phyloP scores from a whole-genome alignment of 257 asterid genomes.

The Solanum rostratum region DNA sequence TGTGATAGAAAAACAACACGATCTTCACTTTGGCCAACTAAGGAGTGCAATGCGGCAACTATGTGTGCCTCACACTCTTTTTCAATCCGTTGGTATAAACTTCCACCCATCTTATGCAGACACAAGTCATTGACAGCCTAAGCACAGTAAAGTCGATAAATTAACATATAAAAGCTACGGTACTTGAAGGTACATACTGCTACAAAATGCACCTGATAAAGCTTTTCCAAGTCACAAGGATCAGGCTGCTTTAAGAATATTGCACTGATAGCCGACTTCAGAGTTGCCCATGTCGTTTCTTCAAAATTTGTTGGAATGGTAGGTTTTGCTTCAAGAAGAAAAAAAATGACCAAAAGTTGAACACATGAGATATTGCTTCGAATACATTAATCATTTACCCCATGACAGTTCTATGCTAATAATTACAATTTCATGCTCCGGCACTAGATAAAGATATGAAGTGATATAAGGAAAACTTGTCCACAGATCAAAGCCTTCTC shows the following conservation, averaged over 20 bases:
- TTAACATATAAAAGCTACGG: slow-evolving; percentile 8
- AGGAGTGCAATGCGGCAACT: slow-evolving; percentile 56
- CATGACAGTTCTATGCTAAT: not conserved
- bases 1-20: slow-evolving; percentile 78
- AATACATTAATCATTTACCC: not conserved
- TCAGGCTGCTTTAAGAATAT: slow-evolving; percentile 88
- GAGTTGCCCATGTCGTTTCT: slow-evolving; percentile 86
- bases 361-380: not conserved
- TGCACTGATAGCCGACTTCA: slow-evolving; percentile 82
- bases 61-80: slow-evolving; percentile 78
- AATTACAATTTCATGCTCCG: not conserved
- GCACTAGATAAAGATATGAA: not conserved
- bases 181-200: not conserved
- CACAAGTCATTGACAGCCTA: slow-evolving; percentile 92
- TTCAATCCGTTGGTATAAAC: slow-evolving; percentile 73
- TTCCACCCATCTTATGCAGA: slow-evolving; percentile 89
- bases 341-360: not conserved
- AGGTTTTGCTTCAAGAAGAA: slow-evolving; percentile 55
- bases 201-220: slow-evolving; percentile 60
- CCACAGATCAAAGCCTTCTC: not conserved
- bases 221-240: slow-evolving; percentile 90
- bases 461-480: not conserved
- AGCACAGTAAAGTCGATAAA: slow-evolving; percentile 7
- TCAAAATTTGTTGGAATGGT: slow-evolving; percentile 71
- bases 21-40: slow-evolving; percentile 93